Evolutionary conservation across 2,329 filamentous ascomycete genomes (phyloP), one percentile per base, ranked within the genome.

Genomic region (Fusarium goolgardi): DNA sequence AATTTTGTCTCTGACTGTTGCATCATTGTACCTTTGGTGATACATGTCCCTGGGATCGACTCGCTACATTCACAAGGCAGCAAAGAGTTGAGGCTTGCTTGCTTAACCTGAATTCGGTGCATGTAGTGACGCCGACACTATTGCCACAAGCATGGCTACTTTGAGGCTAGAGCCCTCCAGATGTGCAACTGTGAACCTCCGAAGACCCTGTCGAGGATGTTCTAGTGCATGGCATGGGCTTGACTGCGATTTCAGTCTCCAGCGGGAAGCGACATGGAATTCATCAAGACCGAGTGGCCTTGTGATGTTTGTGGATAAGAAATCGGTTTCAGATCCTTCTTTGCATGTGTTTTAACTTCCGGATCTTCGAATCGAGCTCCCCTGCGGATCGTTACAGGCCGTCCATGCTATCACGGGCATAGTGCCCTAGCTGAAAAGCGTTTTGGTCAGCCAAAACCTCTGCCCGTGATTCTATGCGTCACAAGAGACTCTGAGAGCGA

Each of bases 231-330:
- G 57, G 53, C 32, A 16, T 50, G 43, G 46, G 23, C 53, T 63
- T 54, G 62, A 63, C 65, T 65, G 62, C 50, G 58, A 65, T 53
- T 59, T 68, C 45, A 70, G 67, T 61, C 59, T 29, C 18, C 34
- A 37, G 27, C 71, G 72, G 72, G 53, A 71, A 51, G 58, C 67
- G 51, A 69, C 72, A 74, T 63, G 11, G 45, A 41, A 70, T 63
- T 58, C 67, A 63, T 54, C 43, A 60, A 62, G 49, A 49, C 32
- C 59, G 61, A 72, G 68, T 67, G 72, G 56, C 53, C 59, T 70
- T 60, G 70, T 72, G 67, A 70, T 71, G 52, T 63, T 57, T 27
- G 41, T 51, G 47, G 47, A 51, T 51, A 53, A 57, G 53, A 55
- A 63, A 54, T 52, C 25, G 46, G 57, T 60, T 60, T 58, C 57